phyloP scores from a whole-genome alignment of 1,139 yeast species.

The Saccharomyces pastorianus region DNA sequence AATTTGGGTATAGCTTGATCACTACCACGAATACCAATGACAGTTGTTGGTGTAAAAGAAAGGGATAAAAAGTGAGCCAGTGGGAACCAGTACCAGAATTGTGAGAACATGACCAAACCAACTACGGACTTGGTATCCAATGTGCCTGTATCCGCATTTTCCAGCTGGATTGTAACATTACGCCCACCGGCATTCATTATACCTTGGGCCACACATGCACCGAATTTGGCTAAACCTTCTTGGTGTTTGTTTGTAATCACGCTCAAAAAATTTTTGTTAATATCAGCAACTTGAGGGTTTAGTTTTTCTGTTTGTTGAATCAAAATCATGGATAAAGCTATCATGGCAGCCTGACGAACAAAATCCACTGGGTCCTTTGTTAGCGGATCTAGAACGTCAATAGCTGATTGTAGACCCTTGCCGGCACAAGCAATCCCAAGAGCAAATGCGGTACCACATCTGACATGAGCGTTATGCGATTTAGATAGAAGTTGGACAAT shows the following conservation, averaged over 20 bases:
- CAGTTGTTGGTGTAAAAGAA: constrained; percentile 87
- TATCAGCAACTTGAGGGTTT: constrained; percentile 69
- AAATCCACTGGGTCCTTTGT: constrained; percentile 92
- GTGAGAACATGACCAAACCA: constrained; percentile 82
- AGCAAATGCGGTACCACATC: constrained; percentile 97
- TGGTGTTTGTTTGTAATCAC: constrained; percentile 82
- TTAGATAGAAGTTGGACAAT: constrained; percentile 88
- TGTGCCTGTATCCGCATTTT: constrained; percentile 84
- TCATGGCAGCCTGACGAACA: constrained; percentile 95
- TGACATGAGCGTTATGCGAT: constrained; percentile 95
- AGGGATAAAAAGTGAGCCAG: constrained; percentile 85
- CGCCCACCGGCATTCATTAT: constrained; percentile 98
- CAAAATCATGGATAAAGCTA: constrained; percentile 85
- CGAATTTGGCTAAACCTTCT: constrained; percentile 95
- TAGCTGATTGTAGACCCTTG: constrained; percentile 77
- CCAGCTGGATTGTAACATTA: constrained; percentile 88
- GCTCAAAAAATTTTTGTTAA: constrained; percentile 66
- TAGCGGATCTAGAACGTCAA: constrained; percentile 87
- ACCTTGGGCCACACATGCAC: constrained; percentile 96
- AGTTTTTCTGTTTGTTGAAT: constrained; percentile 88
- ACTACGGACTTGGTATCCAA: constrained; percentile 85
- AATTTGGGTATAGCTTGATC: constrained; percentile 85
- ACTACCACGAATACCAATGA: constrained; percentile 69
- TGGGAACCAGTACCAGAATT: constrained; percentile 99
- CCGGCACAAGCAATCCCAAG: constrained; percentile 97